Conservation (phyloP, 805 yeast genomes). For the Priceomyces fermenticarens region DNA sequence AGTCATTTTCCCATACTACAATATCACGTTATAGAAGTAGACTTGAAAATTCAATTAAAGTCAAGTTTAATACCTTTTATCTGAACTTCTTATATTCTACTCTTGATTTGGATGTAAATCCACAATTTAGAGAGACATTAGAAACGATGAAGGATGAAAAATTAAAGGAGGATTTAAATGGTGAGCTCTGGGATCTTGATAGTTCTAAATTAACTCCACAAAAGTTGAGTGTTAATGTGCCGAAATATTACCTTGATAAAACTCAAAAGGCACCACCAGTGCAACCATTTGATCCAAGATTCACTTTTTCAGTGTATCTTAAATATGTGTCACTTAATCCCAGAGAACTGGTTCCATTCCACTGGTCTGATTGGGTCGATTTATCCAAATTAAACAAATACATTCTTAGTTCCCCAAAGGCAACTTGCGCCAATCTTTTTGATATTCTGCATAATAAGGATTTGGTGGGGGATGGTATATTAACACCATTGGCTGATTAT, state of each 20-base stretch:
- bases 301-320: slow-evolving; percentile 50
- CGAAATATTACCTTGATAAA: slow-evolving; percentile 10
- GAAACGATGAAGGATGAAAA: slow-evolving; percentile 10
- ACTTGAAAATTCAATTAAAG: slow-evolving; percentile 13
- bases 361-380: slow-evolving; percentile 63
- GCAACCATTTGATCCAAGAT: slow-evolving; percentile 50
- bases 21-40: slow-evolving; percentile 11
- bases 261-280: slow-evolving; percentile 12
- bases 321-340: slow-evolving; percentile 26
- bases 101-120: slow-evolving; percentile 14
- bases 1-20: slow-evolving; percentile 5
- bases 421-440: slow-evolving; percentile 15
- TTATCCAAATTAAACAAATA: slow-evolving; percentile 35
- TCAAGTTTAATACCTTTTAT: slow-evolving; percentile 15
- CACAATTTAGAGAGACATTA: slow-evolving; percentile 9
- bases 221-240: slow-evolving; percentile 15
- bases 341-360: slow-evolving; percentile 35
- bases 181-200: slow-evolving; percentile 24
- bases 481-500: slow-evolving; percentile 12
- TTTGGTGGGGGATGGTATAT: slow-evolving; percentile 5
- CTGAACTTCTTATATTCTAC: slow-evolving; percentile 15
- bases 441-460: slow-evolving; percentile 12
- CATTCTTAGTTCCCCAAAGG: slow-evolving; percentile 14
- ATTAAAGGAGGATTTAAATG: slow-evolving; percentile 9
- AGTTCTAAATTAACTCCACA: slow-evolving; percentile 3